A percentile compares a stretch with the other conserved stretches of the same genome.
Conservation (phyloP, 352 stramenopile genomes). For the Pythium brachiatum region DNA sequence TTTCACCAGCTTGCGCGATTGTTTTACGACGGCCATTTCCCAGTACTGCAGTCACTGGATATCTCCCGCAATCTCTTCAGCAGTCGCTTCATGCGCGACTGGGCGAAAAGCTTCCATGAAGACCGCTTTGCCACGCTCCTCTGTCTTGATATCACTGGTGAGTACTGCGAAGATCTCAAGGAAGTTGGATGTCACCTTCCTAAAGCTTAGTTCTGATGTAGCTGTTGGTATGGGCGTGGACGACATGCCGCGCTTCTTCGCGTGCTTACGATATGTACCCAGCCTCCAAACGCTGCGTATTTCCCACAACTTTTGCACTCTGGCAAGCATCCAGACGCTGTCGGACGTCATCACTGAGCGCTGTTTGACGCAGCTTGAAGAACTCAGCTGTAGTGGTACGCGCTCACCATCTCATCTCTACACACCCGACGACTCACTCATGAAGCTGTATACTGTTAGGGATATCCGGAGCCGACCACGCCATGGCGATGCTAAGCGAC, state of each 20-base stretch:
- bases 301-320: constrained; percentile 45
- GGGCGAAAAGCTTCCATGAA: constrained; percentile 42
- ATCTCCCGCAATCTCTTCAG: constrained; percentile 47
- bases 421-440: neutral
- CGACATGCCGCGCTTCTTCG: constrained; percentile 56
- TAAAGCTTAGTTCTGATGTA: too few species aligned
- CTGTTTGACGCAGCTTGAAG: constrained; percentile 15
- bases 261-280: constrained; percentile 33
- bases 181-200: too few species aligned
- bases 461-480: constrained; percentile 12
- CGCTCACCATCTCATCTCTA: neutral
- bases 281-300: constrained; percentile 32
- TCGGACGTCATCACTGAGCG: constrained; percentile 24
- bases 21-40: constrained; percentile 49
- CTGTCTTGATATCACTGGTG: constrained; percentile 47
- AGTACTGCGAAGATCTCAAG: neutral
- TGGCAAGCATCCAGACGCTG: constrained; percentile 33
- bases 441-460: neutral
- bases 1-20: constrained; percentile 44
- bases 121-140: constrained; percentile 38
- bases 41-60: constrained; percentile 28
- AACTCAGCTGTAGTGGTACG: constrained; percentile 42
- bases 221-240: constrained; percentile 47
- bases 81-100: constrained; percentile 64
- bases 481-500: constrained; percentile 7